phyloP scores from a whole-genome alignment of 2,329 filamentous ascomycete genomes.

The Alternaria sp. region DNA sequence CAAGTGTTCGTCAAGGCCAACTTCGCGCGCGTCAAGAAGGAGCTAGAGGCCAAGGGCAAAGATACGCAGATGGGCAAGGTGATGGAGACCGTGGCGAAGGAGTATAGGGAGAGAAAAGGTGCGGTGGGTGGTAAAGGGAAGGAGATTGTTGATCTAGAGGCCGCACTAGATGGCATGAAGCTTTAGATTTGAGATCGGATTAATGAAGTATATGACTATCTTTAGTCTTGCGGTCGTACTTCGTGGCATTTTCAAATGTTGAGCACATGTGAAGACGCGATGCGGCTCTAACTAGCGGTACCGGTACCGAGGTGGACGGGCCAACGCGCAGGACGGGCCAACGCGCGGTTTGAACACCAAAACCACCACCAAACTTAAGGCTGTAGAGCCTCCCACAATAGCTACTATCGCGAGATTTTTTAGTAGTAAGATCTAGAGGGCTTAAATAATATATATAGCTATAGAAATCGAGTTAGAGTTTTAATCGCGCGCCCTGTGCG shows the following conservation, averaged over 20 bases:
- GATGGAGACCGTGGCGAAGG: constrained; percentile 71
- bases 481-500: too few species aligned
- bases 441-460: too few species aligned
- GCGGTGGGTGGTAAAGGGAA: constrained; percentile 15
- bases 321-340: too few species aligned
- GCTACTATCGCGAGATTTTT: too few species aligned
- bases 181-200: constrained; percentile 13
- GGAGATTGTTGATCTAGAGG: constrained; percentile 23
- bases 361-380: too few species aligned
- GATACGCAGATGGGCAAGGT: constrained; percentile 65
- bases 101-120: constrained; percentile 64
- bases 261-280: neutral
- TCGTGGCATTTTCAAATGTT: neutral
- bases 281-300: neutral
- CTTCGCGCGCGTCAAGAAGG: constrained; percentile 61
- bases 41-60: constrained; percentile 60
- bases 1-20: constrained; percentile 71
- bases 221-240: neutral
- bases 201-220: neutral
- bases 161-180: constrained; percentile 39
- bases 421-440: too few species aligned
- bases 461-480: too few species aligned
- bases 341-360: too few species aligned
- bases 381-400: too few species aligned
- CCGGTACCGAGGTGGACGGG: too few species aligned